These are phyloP conservation scores for Pichia ethanolica DNA, from an alignment of 805 yeast genomes.

Conservation along the genomic window DNA sequence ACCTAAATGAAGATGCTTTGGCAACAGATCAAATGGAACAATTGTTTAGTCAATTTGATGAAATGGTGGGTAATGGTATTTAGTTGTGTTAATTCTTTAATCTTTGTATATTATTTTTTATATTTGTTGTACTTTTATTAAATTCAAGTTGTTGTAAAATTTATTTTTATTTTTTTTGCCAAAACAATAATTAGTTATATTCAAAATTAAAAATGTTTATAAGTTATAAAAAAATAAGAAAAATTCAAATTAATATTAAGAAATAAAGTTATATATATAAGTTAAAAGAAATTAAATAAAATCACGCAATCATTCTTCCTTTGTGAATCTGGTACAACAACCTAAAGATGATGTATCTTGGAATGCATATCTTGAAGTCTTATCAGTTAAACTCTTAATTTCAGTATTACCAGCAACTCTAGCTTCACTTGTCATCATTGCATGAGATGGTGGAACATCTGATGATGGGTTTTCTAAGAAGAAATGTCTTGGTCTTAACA, in stretches of 20 bases:
- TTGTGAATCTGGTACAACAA: slow-evolving; percentile 26
- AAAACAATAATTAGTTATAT: too few relatives aligned
- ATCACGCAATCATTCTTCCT: slow-evolving; percentile 5
- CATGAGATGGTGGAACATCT: slow-evolving; percentile 63
- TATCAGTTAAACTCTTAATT: slow-evolving; percentile 37
- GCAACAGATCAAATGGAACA: slow-evolving; percentile 28
- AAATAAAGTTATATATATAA: not conserved
- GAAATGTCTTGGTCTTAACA: slow-evolving; percentile 74
- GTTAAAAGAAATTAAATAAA: not conserved
- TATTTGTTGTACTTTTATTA: too few relatives aligned
- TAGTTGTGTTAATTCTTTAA: not conserved
- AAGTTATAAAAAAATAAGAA: not conserved
- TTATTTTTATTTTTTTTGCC: too few relatives aligned
- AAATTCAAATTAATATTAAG: not conserved
- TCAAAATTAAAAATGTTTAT: not conserved
- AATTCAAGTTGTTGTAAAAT: too few relatives aligned
- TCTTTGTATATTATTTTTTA: too few relatives aligned
- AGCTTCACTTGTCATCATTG: slow-evolving; percentile 40
- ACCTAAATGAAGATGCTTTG: slow-evolving; percentile 15
- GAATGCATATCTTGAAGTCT: slow-evolving; percentile 47
- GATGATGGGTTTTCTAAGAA: slow-evolving; percentile 71
- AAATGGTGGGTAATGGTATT: slow-evolving; percentile 19
- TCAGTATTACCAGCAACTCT: slow-evolving; percentile 31
- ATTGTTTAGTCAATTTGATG: slow-evolving; percentile 27
- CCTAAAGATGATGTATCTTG: slow-evolving; percentile 25